A percentile compares a stretch with the other conserved stretches of the same genome.
Conservation (phyloP, 2,329 filamentous ascomycete genomes). For the Sphaerulina vaccinii region DNA sequence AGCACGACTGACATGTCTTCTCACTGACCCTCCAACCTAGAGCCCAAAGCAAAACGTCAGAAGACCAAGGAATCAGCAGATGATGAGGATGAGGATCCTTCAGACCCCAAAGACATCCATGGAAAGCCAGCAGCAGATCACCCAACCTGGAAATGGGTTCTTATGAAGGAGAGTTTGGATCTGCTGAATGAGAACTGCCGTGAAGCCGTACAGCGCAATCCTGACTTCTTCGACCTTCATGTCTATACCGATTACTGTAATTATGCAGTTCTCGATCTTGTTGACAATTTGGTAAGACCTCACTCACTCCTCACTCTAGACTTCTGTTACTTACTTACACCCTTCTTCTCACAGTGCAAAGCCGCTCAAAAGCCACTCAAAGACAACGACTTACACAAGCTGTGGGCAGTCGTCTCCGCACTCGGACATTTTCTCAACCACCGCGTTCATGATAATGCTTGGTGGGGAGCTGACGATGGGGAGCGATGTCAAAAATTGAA, state of each 20-base stretch:
- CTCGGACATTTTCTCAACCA: conserved; percentile 12
- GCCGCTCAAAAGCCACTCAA: conserved; percentile 3
- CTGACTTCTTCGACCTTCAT: conserved; percentile 17
- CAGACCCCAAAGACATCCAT: too few species aligned
- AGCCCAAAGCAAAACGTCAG: too few species aligned
- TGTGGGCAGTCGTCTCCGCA: conserved; percentile 13
- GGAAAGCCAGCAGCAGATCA: conserved; percentile 10
- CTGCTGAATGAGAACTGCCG: conserved; percentile 1
- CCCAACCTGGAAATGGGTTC: conserved; percentile 16
- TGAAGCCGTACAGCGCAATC: conserved; percentile 19
- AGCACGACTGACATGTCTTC: too few species aligned
- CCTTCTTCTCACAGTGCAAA: background rate
- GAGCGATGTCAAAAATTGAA: background rate
- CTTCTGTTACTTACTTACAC: background rate
- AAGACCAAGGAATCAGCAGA: too few species aligned
- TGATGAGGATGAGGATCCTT: too few species aligned
- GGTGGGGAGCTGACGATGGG: conserved; percentile 9
- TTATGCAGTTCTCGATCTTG: conserved; percentile 9
- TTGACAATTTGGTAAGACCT: conserved; percentile 8
- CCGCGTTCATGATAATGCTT: background rate
- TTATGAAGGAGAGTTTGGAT: conserved; percentile 2
- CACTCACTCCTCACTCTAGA: background rate
- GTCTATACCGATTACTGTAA: conserved; percentile 8
- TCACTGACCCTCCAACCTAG: too few species aligned
- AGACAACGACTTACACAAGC: conserved; percentile 7